A percentile compares a stretch with the other conserved stretches of the same genome.
Conservation (phyloP, 768 basidiomycete species). For the Tulasnella sp. region DNA sequence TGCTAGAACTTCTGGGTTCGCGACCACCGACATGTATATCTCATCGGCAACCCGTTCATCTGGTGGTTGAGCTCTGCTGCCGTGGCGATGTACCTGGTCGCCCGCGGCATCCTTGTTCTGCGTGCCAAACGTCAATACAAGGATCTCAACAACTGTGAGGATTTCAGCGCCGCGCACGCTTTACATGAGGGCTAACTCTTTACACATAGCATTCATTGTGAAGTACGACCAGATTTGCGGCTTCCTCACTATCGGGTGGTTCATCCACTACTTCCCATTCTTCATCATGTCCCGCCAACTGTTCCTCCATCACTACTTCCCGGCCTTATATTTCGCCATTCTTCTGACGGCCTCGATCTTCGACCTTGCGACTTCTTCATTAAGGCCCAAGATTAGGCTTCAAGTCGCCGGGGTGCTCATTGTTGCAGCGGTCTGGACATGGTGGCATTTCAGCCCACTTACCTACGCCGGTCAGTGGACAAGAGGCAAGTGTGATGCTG, state of each 20-base stretch:
- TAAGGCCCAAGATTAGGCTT: slow-evolving; percentile 70
- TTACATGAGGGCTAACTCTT: neutral
- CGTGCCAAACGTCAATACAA: slow-evolving; percentile 86
- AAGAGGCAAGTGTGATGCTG: slow-evolving; percentile 62
- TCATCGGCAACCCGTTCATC: slow-evolving; percentile 88
- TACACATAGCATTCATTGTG: slow-evolving; percentile 67
- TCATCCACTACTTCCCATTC: slow-evolving; percentile 92
- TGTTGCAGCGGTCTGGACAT: slow-evolving; percentile 73
- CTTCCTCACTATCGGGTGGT: slow-evolving; percentile 91
- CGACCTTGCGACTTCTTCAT: slow-evolving; percentile 74
- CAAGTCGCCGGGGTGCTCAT: slow-evolving; percentile 75
- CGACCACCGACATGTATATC: slow-evolving; percentile 91
- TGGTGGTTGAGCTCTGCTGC: slow-evolving; percentile 84
- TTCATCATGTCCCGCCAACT: slow-evolving; percentile 96
- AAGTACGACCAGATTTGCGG: slow-evolving; percentile 89
- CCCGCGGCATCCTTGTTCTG: slow-evolving; percentile 77
- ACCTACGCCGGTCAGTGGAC: slow-evolving; percentile 88
- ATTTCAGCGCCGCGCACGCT: neutral
- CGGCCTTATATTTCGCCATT: slow-evolving; percentile 90
- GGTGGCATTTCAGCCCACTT: slow-evolving; percentile 71
- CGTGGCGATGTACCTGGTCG: slow-evolving; percentile 58
- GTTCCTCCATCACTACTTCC: slow-evolving; percentile 97
- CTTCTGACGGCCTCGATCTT: slow-evolving; percentile 73
- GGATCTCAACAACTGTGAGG: slow-evolving; percentile 83
- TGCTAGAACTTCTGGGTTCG: slow-evolving; percentile 96